Evolutionary conservation across 768 basidiomycete species (phyloP), one percentile per base, ranked within the genome.

Genomic region (Rhodosporidiobolus sp.): DNA sequence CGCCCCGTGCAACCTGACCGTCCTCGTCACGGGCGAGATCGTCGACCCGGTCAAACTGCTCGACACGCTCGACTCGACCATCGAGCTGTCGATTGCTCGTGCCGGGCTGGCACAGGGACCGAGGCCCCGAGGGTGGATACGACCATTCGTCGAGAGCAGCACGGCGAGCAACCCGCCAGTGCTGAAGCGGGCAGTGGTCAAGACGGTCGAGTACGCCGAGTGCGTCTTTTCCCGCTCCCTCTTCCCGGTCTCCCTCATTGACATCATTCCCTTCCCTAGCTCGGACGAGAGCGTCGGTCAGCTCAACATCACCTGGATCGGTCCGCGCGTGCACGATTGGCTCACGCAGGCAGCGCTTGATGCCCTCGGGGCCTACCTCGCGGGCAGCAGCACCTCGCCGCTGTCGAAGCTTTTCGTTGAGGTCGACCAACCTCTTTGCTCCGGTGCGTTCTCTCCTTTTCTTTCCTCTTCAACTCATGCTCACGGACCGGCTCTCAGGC

Each of bases 151-250:
- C 35, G 93, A 96, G 82, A 94, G 93, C 0, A 73, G 86, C 14
- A 93, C 90, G 72, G 87, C 89, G 26, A 24, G 83, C 87, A 34
- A 82, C 38, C 63, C 73, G 3, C 76, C 74, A 2, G 84, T 84
- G 8, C 85, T 90, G 30, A 79, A 84, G 46, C 76, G 83, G 59
- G 85, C 87, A 5, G 80, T 84, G 49, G 87, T 85, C 69, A 85
- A 89, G 69, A 83, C 84, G 1, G 87, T 97, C 19, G 90, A 94
- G 78, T 99, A 97, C 77, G 94, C 95, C 24, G 96, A 97, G 82
- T 88, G 91, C 80, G 96, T 97, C 76, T 10, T 14, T 45, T 30
- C 53, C 24, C 17, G 96, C n/a, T 3, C 0, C 4, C 22, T n/a
- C 3, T 0, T 24, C 20, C n/a, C n/a, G n/a, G n/a, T n/a, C n/a